Conservation (phyloP, 805 yeast species). For the Spathaspora arborariae region DNA sequence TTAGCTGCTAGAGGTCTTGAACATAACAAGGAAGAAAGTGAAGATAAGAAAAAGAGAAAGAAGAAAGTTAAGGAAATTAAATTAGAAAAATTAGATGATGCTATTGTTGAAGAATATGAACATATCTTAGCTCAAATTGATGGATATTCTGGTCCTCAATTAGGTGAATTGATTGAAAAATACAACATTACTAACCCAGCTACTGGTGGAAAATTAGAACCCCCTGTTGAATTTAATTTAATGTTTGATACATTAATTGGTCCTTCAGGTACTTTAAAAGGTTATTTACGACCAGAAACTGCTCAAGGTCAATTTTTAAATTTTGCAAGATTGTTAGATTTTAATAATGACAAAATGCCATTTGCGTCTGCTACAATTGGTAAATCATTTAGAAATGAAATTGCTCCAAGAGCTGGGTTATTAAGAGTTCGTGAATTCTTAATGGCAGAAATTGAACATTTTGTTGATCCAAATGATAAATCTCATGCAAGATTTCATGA, state of each 20-base stretch:
- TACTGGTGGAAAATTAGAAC: constrained; percentile 79
- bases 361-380: constrained; percentile 99
- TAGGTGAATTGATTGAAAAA: constrained; percentile 83
- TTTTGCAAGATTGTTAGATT: constrained; percentile 88
- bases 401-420: constrained; percentile 96
- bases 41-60: constrained; percentile 62
- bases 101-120: constrained; percentile 76
- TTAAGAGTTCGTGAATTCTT: constrained; percentile 97
- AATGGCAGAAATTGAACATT: constrained; percentile 99
- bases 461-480: constrained; percentile 90
- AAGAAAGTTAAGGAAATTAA: constrained; percentile 95
- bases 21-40: constrained; percentile 50
- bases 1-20: constrained; percentile 89
- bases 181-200: constrained; percentile 88
- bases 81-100: constrained; percentile 82
- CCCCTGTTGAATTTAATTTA: constrained; percentile 92
- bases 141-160: constrained; percentile 88
- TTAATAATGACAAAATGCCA: constrained; percentile 95
- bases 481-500: constrained; percentile 75
- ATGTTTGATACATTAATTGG: constrained; percentile 99
- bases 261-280: constrained; percentile 94
- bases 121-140: constrained; percentile 87
- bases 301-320: constrained; percentile 99
- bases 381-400: constrained; percentile 97
- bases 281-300: constrained; percentile 96